These are phyloP conservation scores for Aspergillus asperescens DNA, from an alignment of 495 filamentous ascomycete genomes.

Conservation along the genomic window DNA sequence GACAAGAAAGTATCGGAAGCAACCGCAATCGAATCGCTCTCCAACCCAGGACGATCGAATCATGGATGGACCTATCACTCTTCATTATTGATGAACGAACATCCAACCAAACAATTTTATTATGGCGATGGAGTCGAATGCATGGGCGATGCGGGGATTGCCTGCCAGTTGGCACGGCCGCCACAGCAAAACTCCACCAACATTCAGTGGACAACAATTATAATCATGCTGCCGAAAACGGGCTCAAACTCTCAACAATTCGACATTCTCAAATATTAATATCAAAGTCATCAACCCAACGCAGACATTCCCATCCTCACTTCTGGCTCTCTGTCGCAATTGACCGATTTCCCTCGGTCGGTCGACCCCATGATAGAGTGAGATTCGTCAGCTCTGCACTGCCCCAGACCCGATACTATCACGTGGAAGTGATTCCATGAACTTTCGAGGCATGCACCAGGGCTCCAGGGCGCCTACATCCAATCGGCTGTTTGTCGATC, in stretches of 20 bases:
- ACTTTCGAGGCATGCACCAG: no score
- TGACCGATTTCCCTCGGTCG: background rate
- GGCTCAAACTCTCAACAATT: no score
- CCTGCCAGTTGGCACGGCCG: background rate
- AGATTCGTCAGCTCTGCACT: background rate
- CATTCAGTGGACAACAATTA: no score
- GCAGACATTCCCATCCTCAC: background rate
- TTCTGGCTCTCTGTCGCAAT: background rate
- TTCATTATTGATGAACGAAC: no score
- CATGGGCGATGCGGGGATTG: constrained; percentile 5
- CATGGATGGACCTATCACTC: background rate
- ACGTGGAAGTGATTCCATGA: background rate
- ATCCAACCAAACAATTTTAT: constrained; percentile 6
- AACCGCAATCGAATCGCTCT: no score
- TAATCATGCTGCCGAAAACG: background rate
- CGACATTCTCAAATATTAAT: background rate
- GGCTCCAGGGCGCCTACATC: no score
- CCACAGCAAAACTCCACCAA: background rate
- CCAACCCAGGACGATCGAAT: background rate
- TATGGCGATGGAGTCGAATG: background rate
- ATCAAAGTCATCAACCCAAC: background rate
- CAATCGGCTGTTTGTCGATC: background rate
- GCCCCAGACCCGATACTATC: background rate
- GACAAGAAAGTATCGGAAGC: no score
- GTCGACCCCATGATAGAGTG: background rate